phyloP scores from a whole-genome alignment of 352 stramenopile species.

The Thraustochytrium striatum region DNA sequence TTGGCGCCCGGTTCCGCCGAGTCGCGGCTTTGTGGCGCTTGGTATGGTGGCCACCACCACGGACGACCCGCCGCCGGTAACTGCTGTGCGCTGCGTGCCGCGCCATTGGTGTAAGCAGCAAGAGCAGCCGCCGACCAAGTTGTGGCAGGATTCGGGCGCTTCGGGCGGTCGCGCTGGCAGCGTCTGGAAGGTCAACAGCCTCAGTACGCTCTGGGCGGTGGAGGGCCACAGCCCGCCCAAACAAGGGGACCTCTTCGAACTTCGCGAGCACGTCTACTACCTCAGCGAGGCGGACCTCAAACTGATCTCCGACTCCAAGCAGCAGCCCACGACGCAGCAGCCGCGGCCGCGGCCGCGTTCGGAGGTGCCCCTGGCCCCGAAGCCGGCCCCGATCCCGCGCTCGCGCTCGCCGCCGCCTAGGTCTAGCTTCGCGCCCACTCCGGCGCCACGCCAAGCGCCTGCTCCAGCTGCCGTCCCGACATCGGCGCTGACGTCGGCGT shows the following conservation, averaged over 20 bases:
- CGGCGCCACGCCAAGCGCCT: too few species aligned
- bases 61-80: slow-evolving; percentile 72
- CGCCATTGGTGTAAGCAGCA: slow-evolving; percentile 65
- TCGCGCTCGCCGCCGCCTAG: too few species aligned
- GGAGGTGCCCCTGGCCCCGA: too few species aligned
- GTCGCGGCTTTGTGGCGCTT: slow-evolving; percentile 75
- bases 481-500: too few species aligned
- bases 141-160: slow-evolving; percentile 54
- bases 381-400: too few species aligned
- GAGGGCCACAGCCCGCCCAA: slow-evolving; percentile 56
- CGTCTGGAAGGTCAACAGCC: slow-evolving; percentile 59
- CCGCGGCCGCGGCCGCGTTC: too few species aligned
- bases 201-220: slow-evolving; percentile 54
- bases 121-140: slow-evolving; percentile 21
- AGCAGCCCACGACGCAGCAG: too few species aligned
- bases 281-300: slow-evolving; percentile 41
- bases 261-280: slow-evolving; percentile 49
- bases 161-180: slow-evolving; percentile 54
- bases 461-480: too few species aligned
- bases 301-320: background rate
- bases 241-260: slow-evolving; percentile 2
- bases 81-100: slow-evolving; percentile 76
- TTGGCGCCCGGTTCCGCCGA: slow-evolving; percentile 77
- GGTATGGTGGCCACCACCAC: slow-evolving; percentile 76
- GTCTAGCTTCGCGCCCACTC: too few species aligned